A percentile compares a stretch with the other conserved stretches of the same genome.
Evolutionary conservation across 345 rosid genomes (phyloP).

Genomic region (Gossypium anomalum): DNA sequence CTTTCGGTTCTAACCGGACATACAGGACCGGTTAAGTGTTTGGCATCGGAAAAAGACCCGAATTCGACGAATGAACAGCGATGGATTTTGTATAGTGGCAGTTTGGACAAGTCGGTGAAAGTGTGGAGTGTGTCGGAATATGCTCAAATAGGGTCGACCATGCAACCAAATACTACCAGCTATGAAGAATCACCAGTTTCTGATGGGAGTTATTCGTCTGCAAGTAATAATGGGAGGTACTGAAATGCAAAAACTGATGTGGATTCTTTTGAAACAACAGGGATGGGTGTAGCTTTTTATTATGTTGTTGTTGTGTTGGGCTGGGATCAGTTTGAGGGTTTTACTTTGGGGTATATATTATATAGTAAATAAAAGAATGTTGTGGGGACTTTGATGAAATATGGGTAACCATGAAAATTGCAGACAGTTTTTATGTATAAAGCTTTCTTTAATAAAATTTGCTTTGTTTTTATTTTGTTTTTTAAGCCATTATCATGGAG

Average conservation of each 20-base stretch:
- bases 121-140: slow-evolving; percentile 88
- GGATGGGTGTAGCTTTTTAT: background rate
- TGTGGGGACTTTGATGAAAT: background rate
- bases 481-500: too few species aligned
- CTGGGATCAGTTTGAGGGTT: background rate
- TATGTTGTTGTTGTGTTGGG: background rate
- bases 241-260: too few species aligned
- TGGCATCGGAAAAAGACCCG: slow-evolving; percentile 68
- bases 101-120: slow-evolving; percentile 87
- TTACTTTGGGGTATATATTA: background rate
- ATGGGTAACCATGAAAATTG: too few species aligned
- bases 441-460: too few species aligned
- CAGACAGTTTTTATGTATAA: too few species aligned
- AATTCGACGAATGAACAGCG: slow-evolving; percentile 41
- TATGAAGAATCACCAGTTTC: slow-evolving; percentile 37
- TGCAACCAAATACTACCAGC: slow-evolving; percentile 33
- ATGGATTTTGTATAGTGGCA: slow-evolving; percentile 90
- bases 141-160: slow-evolving; percentile 33
- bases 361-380: background rate
- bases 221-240: slow-evolving; percentile 25
- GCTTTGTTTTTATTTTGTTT: background rate
- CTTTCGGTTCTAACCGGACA: slow-evolving; percentile 92
- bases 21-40: slow-evolving; percentile 84
- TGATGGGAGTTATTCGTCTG: slow-evolving; percentile 32
- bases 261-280: too few species aligned